Evolutionary conservation across 1,284 basidiomycete genomes (phyloP), one percentile per base, ranked within the genome.

Genomic region (Malassezia caprae): DNA sequence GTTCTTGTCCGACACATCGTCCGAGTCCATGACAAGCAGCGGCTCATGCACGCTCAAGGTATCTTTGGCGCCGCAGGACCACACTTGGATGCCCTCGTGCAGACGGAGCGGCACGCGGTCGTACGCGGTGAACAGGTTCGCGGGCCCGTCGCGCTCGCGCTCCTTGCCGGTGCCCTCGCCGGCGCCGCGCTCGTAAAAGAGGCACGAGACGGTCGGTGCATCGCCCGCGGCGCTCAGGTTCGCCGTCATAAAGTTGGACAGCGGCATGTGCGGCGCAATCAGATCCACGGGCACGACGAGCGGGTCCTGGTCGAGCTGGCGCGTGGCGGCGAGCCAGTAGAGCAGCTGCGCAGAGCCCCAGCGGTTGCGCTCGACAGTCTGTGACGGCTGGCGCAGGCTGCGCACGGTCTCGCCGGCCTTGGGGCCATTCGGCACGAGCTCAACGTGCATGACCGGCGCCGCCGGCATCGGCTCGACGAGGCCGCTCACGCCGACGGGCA

Each of bases 251-350:
- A 74, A 57, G 39, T 59, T 28, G 11, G 60, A 51, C 40, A 74
- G 61, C 27, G 70, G 67, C 35, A 68, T 12, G 23, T 61, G 58
- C 15, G 69, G 68, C 15, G 59, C 59, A 50, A 74, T 56, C 31
- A 74, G 42, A 50, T 74, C 72, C 28, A 69, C 59, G 2, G 72
- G 72, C 19, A 74, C 61, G n/a, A 74, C 53, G 28, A 74, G 62
- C 12, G 70, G 72, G 34, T 72, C 67, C 31, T 63, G 65, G 49
- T 67, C 63, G 21, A 73, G 59, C 51, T 63, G 60, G 19, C 67
- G 67, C 47, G 69, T 59, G 13, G 60, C 62, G n/a, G 64, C 60
- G n/a, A 72, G 61, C 72, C 72, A 74, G n/a, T 61, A 58, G 31
- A 74, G 55, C 23, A 74, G 61, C 26, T 70, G 65, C 10, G 72